Base-by-base conservation (phyloP, 1,284 basidiomycete species). In the Puccinia coronata region DNA sequence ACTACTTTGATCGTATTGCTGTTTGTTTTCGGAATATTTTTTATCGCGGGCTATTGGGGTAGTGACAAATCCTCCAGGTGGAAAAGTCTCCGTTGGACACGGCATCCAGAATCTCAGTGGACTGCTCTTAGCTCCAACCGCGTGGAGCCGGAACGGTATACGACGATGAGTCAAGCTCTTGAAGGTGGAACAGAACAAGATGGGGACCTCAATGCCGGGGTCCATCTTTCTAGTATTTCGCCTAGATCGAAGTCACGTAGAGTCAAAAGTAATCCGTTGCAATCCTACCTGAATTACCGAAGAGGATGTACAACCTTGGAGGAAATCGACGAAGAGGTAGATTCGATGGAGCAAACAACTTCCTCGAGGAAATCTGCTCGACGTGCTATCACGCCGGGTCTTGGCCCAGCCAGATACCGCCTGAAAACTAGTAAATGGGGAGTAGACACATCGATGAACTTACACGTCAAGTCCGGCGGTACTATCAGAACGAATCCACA, bases 251-350 rank as follows among this genome's bases (percentile, higher is more conserved):
- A 63, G n/a, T 47, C 74, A 28, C 34, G 53, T 18, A 57, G 31
- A 65, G 43, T 34, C 14, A 59, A 59, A 34, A 31, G 28, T 28
- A 59, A 59, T 43, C 74, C 53, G 31, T 34, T 76, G 23, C 74
- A 76, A 65, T 76, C 74, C 31, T 76, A 76, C 63, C 47, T 76
- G 41, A 61, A 55, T 43, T 76, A 55, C 47, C 74, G 59, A 47
- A 28, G 59, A 28, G 53, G 16, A 39, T 76, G 39, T 9, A 31
- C 55, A 5, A 61, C 57, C 1, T 43, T 76, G 39, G 41, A 76
- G 25, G 39, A 76, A 11, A 76, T 76, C 49, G 59, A 61, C 34
- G 41, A 76, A 20, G 74, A 76, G 47, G n/a, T 16, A 25, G 59
- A 61, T 8, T 76, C 39, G 59, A 34, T 65, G n/a, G 41, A 61